These are phyloP conservation scores for Pseudophaeomoniella oleicola DNA, from an alignment of 2,329 filamentous ascomycete species.

Conservation along the genomic window DNA sequence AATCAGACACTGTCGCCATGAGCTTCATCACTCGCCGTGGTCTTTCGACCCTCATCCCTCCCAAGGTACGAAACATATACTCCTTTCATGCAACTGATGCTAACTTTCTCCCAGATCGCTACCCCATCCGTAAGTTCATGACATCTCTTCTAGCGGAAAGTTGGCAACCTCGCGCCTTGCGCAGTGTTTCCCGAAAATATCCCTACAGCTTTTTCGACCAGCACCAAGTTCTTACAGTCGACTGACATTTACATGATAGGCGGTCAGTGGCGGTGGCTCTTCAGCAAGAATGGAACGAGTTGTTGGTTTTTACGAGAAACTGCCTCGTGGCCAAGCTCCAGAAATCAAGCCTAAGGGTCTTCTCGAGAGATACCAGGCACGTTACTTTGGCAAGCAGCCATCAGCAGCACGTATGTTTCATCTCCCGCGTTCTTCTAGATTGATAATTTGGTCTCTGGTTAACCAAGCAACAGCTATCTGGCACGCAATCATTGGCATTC, in stretches of 20 bases:
- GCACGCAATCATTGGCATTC: constrained; percentile 65
- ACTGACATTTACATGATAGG: constrained; percentile 44
- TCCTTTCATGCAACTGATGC: not conserved
- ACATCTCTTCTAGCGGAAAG: no score
- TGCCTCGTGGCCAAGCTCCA: constrained; percentile 82
- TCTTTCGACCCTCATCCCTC: constrained; percentile 96
- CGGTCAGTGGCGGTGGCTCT: constrained; percentile 87
- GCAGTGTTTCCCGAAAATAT: no score
- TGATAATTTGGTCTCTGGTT: constrained; percentile 6
- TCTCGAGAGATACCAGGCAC: constrained; percentile 69
- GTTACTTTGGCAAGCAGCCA: constrained; percentile 90
- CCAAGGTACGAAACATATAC: constrained; percentile 57
- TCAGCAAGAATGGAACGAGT: constrained; percentile 95
- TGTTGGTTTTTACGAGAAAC: constrained; percentile 97
- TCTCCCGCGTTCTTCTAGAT: constrained; percentile 1
- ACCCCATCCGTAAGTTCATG: not conserved
- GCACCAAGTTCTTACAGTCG: constrained; percentile 8
- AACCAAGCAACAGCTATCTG: constrained; percentile 76
- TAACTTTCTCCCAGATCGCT: not conserved
- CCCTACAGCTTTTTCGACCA: no score
- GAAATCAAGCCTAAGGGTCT: constrained; percentile 69
- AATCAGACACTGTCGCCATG: constrained; percentile 49
- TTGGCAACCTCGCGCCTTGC: no score
- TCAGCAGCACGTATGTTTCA: constrained; percentile 75
- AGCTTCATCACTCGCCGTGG: constrained; percentile 81